Base-by-base conservation (phyloP, 2,329 filamentous ascomycete genomes). In the Dactylellina drechsleri region DNA sequence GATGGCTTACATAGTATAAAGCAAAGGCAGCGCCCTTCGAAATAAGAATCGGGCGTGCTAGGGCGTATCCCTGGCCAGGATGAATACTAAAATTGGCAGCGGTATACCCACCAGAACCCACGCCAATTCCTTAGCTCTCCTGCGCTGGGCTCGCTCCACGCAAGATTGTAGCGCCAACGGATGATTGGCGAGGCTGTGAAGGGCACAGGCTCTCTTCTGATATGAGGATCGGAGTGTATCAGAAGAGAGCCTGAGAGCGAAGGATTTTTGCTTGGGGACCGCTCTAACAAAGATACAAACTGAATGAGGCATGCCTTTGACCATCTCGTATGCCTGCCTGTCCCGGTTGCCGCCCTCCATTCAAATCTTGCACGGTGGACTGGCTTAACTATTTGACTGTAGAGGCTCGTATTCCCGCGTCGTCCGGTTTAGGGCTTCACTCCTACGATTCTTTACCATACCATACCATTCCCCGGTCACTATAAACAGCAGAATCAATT, bases 121-220 rank as follows among this genome's bases (percentile, higher is more conserved):
- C 54, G 65, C 66, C 66, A 70, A 57, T 62, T 50, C 31, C 5
- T 70, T 70, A 70, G 66, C 57, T 15, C 56, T 18, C 36, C 56
- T 49, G 16, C 20, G 28, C 6, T 5, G 53, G 13, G 15, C 43
- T 47, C 13, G 4, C 12, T 45, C 54, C 54, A 58, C 54, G 36
- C 54, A 45, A 45, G 10, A 28, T 18, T 18, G 26, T 50, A 60
- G 57, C 23, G 31, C 41, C 28, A 10, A n/a, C 40, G 20, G 18
- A 28, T 53, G 66, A 62, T 64, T 59, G 58, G 66, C 66, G 59
- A 71, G 66, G 66, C 66, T 71, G 66, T 71, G 59, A 71, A 16
- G 28, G 18, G 43, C n/a, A 70, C 31, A 62, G 61, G 58, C 57
- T 36, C 31, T 36, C 31, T 57, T 61, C 28, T 18, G 54, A 58